Evolutionary conservation across 1,284 basidiomycete genomes (phyloP).

Genomic region (Naganishia sp.): DNA sequence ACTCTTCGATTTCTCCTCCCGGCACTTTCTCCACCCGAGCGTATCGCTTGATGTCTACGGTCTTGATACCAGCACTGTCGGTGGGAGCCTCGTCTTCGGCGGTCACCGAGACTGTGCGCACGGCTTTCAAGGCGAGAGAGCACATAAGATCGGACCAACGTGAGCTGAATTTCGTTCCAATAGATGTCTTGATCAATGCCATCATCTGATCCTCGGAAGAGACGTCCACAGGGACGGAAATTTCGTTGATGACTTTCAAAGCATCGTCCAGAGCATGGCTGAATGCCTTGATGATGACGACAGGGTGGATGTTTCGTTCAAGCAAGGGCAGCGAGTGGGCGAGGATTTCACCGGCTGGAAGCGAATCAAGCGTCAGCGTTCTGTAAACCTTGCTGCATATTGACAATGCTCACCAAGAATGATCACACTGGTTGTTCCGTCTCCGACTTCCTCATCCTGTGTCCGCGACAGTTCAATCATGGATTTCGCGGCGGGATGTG

Average conservation of each 20-base stretch:
- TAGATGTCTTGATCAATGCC: conserved; percentile 94
- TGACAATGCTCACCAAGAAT: conserved; percentile 71
- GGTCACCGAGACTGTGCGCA: conserved; percentile 71
- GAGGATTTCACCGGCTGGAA: conserved; percentile 92
- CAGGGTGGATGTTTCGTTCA: conserved; percentile 95
- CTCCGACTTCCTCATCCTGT: conserved; percentile 98
- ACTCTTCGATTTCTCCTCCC: conserved; percentile 95
- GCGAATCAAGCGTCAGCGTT: too few relatives aligned
- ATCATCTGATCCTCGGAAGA: conserved; percentile 90
- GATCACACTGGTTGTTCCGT: conserved; percentile 96
- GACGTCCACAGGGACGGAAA: conserved; percentile 88
- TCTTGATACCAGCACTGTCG: conserved; percentile 60
- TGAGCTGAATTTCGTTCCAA: conserved; percentile 97
- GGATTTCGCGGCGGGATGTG: conserved; percentile 96
- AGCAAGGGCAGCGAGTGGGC: conserved; percentile 89
- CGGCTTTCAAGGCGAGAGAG: conserved; percentile 85
- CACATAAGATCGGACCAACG: conserved; percentile 99
- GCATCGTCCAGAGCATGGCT: conserved; percentile 92
- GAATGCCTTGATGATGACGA: conserved; percentile 97
- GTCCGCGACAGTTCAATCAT: conserved; percentile 98
- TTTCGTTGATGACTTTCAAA: conserved; percentile 79
- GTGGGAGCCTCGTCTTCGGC: conserved; percentile 50
- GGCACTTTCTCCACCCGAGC: conserved; percentile 96
- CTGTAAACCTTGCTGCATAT: too few relatives aligned
- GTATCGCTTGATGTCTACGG: conserved; percentile 97